These are phyloP conservation scores for Lanmaoa rubissima DNA, from an alignment of 768 basidiomycete genomes.

Conservation along the genomic window DNA sequence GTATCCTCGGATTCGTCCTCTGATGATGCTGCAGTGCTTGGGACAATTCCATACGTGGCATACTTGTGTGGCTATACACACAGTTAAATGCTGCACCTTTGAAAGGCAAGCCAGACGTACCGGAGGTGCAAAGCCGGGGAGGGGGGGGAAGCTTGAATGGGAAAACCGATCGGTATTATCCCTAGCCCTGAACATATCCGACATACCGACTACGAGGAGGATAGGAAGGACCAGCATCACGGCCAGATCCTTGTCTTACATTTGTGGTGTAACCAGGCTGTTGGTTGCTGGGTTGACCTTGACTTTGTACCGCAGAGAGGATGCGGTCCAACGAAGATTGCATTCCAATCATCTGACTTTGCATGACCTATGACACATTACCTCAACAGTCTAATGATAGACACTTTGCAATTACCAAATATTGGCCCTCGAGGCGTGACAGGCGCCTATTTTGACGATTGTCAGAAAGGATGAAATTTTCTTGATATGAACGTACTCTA, in stretches of 20 bases:
- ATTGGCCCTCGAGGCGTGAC: slow-evolving; percentile 83
- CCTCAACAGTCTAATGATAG: background rate
- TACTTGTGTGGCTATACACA: slow-evolving; percentile 75
- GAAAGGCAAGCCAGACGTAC: slow-evolving; percentile 41
- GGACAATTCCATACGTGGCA: slow-evolving; percentile 86
- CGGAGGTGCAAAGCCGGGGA: slow-evolving; percentile 90
- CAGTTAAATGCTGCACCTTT: slow-evolving; percentile 17
- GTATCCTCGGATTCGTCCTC: slow-evolving; percentile 93
- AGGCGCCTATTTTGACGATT: slow-evolving; percentile 54
- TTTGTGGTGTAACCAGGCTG: slow-evolving; percentile 23
- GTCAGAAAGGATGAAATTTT: slow-evolving; percentile 16
- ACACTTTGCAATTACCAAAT: slow-evolving; percentile 49
- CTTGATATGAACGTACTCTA: slow-evolving; percentile 56
- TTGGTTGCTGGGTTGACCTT: slow-evolving; percentile 33
- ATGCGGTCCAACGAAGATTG: slow-evolving; percentile 87
- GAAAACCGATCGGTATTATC: slow-evolving; percentile 30
- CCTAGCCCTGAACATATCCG: slow-evolving; percentile 23
- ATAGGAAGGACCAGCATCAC: slow-evolving; percentile 29
- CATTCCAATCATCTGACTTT: slow-evolving; percentile 94
- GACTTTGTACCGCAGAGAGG: slow-evolving; percentile 58
- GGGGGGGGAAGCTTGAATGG: slow-evolving; percentile 65
- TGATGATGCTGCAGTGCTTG: slow-evolving; percentile 79
- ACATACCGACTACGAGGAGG: slow-evolving; percentile 33
- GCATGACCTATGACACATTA: slow-evolving; percentile 61
- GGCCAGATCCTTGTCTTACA: slow-evolving; percentile 20